Percentiles rank a stretch among this genome's conserved stretches.
Conservation (phyloP, 2,329 filamentous ascomycete genomes). For the Penicillium expansum region DNA sequence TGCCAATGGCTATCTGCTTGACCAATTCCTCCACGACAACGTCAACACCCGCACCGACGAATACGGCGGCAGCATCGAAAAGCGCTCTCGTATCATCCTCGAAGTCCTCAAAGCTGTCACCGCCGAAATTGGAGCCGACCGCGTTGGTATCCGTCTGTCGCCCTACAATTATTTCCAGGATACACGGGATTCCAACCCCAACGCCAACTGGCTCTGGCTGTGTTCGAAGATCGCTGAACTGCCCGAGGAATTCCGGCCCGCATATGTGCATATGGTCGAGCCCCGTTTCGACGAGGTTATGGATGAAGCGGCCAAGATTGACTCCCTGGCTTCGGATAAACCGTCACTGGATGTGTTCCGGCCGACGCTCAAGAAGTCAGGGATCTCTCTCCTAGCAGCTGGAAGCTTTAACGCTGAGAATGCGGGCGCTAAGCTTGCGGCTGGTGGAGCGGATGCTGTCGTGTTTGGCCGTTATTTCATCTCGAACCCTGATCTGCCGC, state of each 20-base stretch:
- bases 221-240: conserved; percentile 43
- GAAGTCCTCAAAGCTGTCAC: conserved; percentile 54
- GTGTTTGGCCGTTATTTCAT: conserved; percentile 44
- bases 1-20: conserved; percentile 66
- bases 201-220: conserved; percentile 47
- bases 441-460: conserved; percentile 29
- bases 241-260: conserved; percentile 34
- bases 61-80: conserved; percentile 50
- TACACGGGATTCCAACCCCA: conserved; percentile 47
- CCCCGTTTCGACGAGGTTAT: conserved; percentile 50
- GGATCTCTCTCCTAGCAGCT: conserved; percentile 38
- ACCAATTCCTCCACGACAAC: conserved; percentile 61
- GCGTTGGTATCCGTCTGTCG: conserved; percentile 56
- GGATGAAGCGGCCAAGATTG: conserved; percentile 46
- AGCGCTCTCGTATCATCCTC: conserved; percentile 51
- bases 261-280: conserved; percentile 51
- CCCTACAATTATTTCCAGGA: conserved; percentile 62
- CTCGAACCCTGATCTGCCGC: conserved; percentile 45
- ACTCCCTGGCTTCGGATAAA: conserved; percentile 32
- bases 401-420: conserved; percentile 28
- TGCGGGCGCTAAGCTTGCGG: conserved; percentile 18
- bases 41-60: conserved; percentile 54
- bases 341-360: conserved; percentile 44
- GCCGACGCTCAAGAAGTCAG: conserved; percentile 39
- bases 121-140: conserved; percentile 46